phyloP scores from a whole-genome alignment of 169 alveolate genomes.

The Plasmodium vivax region DNA sequence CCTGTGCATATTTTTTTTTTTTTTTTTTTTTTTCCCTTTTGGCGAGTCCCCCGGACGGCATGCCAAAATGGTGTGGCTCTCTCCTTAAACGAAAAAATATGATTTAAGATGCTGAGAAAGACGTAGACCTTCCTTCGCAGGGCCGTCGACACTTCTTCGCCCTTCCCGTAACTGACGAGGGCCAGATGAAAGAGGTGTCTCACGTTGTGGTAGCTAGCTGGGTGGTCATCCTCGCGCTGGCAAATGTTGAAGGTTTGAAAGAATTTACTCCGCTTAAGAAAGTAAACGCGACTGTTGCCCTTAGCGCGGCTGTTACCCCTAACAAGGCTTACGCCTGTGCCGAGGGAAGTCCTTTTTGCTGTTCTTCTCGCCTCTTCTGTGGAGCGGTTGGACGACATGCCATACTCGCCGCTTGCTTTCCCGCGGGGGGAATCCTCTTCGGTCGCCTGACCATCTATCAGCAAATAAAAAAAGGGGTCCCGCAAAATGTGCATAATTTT shows the following conservation, averaged over 20 bases:
- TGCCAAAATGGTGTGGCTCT: background rate
- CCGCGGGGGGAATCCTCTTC: background rate
- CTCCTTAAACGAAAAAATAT: slow-evolving; percentile 36
- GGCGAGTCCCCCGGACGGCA: background rate
- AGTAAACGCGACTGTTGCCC: background rate
- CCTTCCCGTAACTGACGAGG: slow-evolving; percentile 25
- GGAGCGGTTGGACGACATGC: background rate
- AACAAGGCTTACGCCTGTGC: background rate
- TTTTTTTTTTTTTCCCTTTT: background rate
- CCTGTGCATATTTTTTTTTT: slow-evolving; percentile 15
- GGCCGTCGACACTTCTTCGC: background rate
- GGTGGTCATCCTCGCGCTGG: slow-evolving; percentile 22
- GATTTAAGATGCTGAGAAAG: slow-evolving; percentile 30
- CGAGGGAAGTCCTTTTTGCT: background rate
- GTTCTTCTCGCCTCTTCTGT: background rate
- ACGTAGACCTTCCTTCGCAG: slow-evolving; percentile 21
- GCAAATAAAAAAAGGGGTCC: slow-evolving; percentile 61
- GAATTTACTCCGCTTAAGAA: background rate
- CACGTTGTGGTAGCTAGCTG: slow-evolving; percentile 20
- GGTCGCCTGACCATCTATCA: background rate
- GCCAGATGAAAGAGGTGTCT: slow-evolving; percentile 58
- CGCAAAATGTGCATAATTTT: background rate
- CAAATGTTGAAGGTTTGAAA: slow-evolving; percentile 23
- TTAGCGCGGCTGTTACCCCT: background rate
- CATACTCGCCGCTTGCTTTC: background rate